Base-by-base conservation (phyloP, 495 filamentous ascomycete genomes). In the Lasiosphaeria ovina region DNA sequence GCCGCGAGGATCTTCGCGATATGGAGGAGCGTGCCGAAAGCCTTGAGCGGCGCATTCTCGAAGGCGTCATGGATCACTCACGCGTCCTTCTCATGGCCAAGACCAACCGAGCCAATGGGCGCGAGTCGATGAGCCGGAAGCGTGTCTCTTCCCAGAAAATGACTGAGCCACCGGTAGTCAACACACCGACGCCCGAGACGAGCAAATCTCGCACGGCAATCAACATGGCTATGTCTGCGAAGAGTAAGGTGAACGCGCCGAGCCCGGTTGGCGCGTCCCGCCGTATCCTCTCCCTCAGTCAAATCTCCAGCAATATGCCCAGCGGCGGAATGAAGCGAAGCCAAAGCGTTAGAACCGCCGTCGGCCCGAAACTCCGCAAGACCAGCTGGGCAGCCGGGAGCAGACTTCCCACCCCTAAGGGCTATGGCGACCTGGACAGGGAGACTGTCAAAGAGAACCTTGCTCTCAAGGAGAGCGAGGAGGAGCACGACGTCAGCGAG, bases 61-160 rank as follows among this genome's bases (percentile, higher is more conserved):
- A 98, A 59, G 91, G 92, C 35, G 91, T 98, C 44, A 91, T 98
- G 62, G 92, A 98, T 67, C 93, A 97, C 67, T 96, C 94, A 36
- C 88, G 92, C 17, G 86, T 88, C 6, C 78, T 98, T 16, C 83
- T 97, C 47, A 85, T 95, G 59, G 83, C 85, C 14, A 86, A 87
- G 66, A 76, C 74, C 8, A 70, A 72, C 62, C 59, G 69, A 59
- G 68, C 72, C 62, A 74, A 73, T 60, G 72, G 75, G 4, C 68
- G 64, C 16, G 78, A 77, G 60, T 75, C 71, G 60, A 89, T 91
- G 85, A 88, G 81, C 73, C 82, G 89, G 52, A 92, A 90, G 72
- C 83, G 91, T n/a, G 83, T 90, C 0, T 55, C 59, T 3, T 64
- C 63, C 3, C 52, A 57, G 35, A 45, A 51, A 6, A 14, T 45